Conservation (phyloP, 106 monocot species). For the Dioscorea dumetorum region DNA sequence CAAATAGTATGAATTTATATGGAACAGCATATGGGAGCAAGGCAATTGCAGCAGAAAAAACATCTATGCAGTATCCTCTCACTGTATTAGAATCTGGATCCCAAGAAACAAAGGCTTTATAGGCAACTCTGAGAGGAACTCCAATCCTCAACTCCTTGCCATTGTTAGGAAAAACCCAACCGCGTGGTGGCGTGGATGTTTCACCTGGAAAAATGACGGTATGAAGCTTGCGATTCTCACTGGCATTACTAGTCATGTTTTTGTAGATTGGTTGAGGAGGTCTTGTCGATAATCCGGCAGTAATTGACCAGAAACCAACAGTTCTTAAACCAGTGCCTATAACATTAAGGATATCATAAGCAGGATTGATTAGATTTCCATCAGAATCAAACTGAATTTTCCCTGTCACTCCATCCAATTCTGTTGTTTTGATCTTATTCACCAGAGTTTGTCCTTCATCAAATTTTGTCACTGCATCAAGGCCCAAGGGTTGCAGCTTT, state of each 20-base stretch:
- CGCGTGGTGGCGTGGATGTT: constrained; percentile 34
- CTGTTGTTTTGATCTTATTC: constrained; percentile 29
- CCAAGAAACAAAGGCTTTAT: constrained; percentile 37
- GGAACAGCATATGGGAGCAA: constrained; percentile 67
- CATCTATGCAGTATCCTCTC: constrained; percentile 67
- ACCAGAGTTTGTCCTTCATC: constrained; percentile 46
- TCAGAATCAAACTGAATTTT: constrained; percentile 36
- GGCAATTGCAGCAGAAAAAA: constrained; percentile 58
- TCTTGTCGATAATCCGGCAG: constrained; percentile 48
- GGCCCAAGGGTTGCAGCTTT: constrained; percentile 29
- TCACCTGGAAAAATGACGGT: constrained; percentile 74
- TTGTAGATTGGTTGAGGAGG: constrained; percentile 43
- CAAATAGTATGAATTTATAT: constrained; percentile 45
- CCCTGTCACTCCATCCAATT: constrained; percentile 53
- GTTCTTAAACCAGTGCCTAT: constrained; percentile 49
- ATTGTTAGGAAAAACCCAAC: constrained; percentile 74
- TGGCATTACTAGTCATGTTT: constrained; percentile 30
- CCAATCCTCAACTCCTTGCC: constrained; percentile 54
- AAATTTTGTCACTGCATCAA: constrained; percentile 61
- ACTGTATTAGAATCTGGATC: constrained; percentile 11
- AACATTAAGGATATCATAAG: constrained; percentile 75
- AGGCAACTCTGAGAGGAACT: constrained; percentile 52
- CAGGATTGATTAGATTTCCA: constrained; percentile 42
- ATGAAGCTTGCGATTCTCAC: constrained; percentile 28
- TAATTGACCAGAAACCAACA: constrained; percentile 74